Evolutionary conservation across 2,329 filamentous ascomycete species (phyloP).

Genomic region (Pseudogymnoascus sp.): DNA sequence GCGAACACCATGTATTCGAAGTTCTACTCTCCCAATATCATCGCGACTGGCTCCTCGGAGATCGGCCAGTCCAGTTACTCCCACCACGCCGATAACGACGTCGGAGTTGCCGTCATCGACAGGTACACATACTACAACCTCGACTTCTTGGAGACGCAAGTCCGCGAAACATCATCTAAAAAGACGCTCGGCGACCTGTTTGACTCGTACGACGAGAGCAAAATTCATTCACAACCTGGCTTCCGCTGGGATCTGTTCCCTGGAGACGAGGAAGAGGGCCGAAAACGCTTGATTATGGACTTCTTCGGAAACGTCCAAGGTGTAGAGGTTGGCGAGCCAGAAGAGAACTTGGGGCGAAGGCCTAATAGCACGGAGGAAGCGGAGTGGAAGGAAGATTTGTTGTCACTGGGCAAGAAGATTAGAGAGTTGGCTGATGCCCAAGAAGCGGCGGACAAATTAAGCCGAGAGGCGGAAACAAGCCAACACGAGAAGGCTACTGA

Average conservation of each 20-base stretch:
- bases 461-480: conserved; percentile 18
- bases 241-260: conserved; percentile 93
- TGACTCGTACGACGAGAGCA: conserved; percentile 88
- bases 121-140: conserved; percentile 98
- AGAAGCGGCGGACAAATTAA: conserved; percentile 39
- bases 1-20: conserved; percentile 99
- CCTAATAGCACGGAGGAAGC: conserved; percentile 40
- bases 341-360: conserved; percentile 22
- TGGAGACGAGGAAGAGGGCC: conserved; percentile 69
- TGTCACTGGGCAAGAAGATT: conserved; percentile 65
- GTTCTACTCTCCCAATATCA: conserved; percentile 96
- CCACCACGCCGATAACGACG: conserved; percentile 95
- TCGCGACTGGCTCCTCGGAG: conserved; percentile 93
- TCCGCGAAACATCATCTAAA: conserved; percentile 78
- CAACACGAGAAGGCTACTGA: conserved; percentile 13
- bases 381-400: conserved; percentile 64
- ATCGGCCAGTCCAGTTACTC: conserved; percentile 95
- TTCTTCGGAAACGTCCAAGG: conserved; percentile 99
- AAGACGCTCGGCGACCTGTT: conserved; percentile 90
- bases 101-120: conserved; percentile 96
- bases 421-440: conserved; percentile 39
- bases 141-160: conserved; percentile 88
- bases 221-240: conserved; percentile 89
- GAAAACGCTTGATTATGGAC: conserved; percentile 80
- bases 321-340: conserved; percentile 66